Base-by-base conservation (phyloP, 2,329 filamentous ascomycete species). In the Mollisia scopiformis region DNA sequence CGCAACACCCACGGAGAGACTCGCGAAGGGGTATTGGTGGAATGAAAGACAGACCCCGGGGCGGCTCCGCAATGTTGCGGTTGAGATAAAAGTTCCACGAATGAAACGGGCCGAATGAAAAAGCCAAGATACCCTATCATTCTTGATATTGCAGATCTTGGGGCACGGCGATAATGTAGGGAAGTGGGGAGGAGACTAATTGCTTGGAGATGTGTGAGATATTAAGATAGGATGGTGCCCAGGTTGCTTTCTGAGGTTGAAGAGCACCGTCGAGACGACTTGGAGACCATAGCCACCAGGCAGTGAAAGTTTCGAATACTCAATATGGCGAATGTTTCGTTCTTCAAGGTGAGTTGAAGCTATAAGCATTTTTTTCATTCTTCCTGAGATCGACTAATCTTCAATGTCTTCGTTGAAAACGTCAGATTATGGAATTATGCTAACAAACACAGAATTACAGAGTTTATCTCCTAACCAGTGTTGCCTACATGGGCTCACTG, bases 401-500 rank as follows among this genome's bases (percentile, higher is more conserved):
- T n/a, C n/a, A n/a, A n/a, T n/a, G n/a, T n/a, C n/a, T n/a, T n/a
- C n/a, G 4, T 37, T 37, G 4, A 5, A 13, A 37, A 16, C n/a
- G 33, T 37, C n/a, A 14, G 33, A 13, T 33, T 33, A 33, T 6
- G 33, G n/a, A 13, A 37, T 13, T 5, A 16, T 13, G 11, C n/a
- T 43, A 19, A 43, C n/a, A 10, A 21, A 10, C 21, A 6, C 23
- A 63, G 56, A 67, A 67, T 53, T 62, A 63, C 49, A 33, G 65
- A 27, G 62, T 67, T 50, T 67, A 67, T 37, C 50, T 68, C 16
- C 59, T 69, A 28, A 65, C 67, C 33, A 57, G 55, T 14, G 64
- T 65, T 39, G 66, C 66, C 6, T 68, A 69, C 30, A 66, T 68
- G 64, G 67, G 67, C 30, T 64, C 64, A 4, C 52, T 69, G 33